Conservation (phyloP, 306 rosid species). For the Trifolium fragiferum region DNA sequence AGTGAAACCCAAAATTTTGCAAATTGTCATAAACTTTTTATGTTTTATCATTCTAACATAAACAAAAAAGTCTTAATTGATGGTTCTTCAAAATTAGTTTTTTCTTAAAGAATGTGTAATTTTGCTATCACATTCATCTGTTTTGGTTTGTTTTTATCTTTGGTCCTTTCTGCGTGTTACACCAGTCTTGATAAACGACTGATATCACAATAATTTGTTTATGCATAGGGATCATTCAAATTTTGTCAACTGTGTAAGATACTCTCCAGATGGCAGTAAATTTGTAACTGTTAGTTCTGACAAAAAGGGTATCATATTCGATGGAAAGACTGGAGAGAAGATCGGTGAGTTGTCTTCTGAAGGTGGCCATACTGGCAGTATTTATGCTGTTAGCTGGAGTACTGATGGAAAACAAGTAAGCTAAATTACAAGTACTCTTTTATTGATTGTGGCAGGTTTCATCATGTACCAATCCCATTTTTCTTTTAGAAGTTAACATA, state of each 20-base stretch:
- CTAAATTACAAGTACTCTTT: neutral
- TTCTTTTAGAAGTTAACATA: neutral
- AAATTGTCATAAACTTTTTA: neutral
- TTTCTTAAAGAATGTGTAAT: neutral
- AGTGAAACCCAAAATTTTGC: neutral
- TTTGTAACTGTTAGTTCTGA: slow-evolving; percentile 88
- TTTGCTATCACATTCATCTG: slow-evolving; percentile 10
- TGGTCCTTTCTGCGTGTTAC: slow-evolving; percentile 3
- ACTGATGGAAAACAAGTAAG: slow-evolving; percentile 92
- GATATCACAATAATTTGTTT: slow-evolving; percentile 33
- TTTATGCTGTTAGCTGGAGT: slow-evolving; percentile 96
- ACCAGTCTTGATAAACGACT: slow-evolving; percentile 13
- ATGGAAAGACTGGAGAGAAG: slow-evolving; percentile 84
- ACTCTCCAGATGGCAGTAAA: slow-evolving; percentile 92
- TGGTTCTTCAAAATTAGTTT: neutral
- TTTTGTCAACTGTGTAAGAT: slow-evolving; percentile 89
- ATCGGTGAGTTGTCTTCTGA: slow-evolving; percentile 89
- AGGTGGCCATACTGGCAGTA: slow-evolving; percentile 91
- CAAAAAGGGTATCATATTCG: slow-evolving; percentile 82
- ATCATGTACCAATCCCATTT: slow-evolving; percentile 15
- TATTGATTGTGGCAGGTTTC: slow-evolving; percentile 21
- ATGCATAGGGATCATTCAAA: slow-evolving; percentile 92
- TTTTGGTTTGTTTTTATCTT: slow-evolving; percentile 30
- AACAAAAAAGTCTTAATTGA: neutral
- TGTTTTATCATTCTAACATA: neutral